Conservation (phyloP, 73 alveolate species). For the Durusdinium trenchii region DNA sequence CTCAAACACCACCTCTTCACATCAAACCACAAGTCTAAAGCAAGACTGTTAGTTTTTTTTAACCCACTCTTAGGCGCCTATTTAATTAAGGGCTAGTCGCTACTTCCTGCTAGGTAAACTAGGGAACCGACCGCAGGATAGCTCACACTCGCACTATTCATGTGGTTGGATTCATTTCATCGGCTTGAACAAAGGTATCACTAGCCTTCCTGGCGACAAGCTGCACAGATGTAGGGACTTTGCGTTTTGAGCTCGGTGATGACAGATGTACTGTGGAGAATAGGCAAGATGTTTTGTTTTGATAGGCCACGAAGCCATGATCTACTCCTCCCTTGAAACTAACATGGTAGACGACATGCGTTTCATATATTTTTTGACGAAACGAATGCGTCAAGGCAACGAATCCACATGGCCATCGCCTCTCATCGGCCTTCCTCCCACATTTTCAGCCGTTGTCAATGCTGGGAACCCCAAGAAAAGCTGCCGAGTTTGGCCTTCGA, state of each 20-base stretch:
- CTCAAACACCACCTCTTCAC: too few species aligned
- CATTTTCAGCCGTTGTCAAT: constrained; percentile 25
- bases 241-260: neutral
- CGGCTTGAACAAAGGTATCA: neutral
- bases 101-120: too few species aligned
- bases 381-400: neutral
- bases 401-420: neutral
- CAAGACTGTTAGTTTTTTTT: neutral
- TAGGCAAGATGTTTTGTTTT: neutral
- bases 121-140: too few species aligned
- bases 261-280: neutral
- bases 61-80: too few species aligned
- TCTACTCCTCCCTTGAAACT: neutral
- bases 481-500: neutral
- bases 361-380: neutral
- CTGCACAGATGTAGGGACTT: constrained; percentile 58
- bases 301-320: too few species aligned
- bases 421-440: constrained; percentile 45
- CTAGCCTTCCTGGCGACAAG: constrained; percentile 20
- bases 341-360: neutral
- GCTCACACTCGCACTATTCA: too few species aligned
- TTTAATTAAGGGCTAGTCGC: too few species aligned
- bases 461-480: neutral
- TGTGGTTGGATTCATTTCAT: neutral
- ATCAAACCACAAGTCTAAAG: too few species aligned